phyloP scores from a whole-genome alignment of 805 yeast species.

The Metschnikowia gruessii region DNA sequence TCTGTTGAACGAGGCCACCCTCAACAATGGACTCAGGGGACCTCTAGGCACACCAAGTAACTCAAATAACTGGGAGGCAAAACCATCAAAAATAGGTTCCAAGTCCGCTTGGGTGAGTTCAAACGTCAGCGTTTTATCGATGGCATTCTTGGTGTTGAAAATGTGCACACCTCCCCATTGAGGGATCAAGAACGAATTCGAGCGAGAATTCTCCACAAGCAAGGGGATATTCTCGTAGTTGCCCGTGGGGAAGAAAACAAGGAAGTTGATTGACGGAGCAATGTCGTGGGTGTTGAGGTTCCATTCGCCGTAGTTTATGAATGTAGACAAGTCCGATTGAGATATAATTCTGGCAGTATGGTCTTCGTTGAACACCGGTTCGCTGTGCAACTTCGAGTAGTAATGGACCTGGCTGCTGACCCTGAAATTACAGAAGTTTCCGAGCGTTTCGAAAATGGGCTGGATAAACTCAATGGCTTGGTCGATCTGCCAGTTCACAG shows the following conservation, averaged over 20 bases:
- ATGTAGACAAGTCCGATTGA: slow-evolving; percentile 61
- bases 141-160: slow-evolving; percentile 37
- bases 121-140: slow-evolving; percentile 15
- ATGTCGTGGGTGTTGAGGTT: slow-evolving; percentile 55
- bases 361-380: slow-evolving; percentile 24
- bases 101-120: slow-evolving; percentile 45
- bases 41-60: slow-evolving; percentile 63
- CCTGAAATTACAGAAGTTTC: slow-evolving; percentile 63
- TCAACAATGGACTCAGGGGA: slow-evolving; percentile 57
- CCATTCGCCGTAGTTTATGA: slow-evolving; percentile 86
- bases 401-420: slow-evolving; percentile 77
- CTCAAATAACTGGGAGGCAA: slow-evolving; percentile 71
- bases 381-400: slow-evolving; percentile 46
- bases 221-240: slow-evolving; percentile 46
- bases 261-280: slow-evolving; percentile 68
- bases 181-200: slow-evolving; percentile 72
- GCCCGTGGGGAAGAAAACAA: slow-evolving; percentile 59
- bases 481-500: slow-evolving; percentile 73
- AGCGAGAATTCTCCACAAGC: slow-evolving; percentile 42
- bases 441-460: slow-evolving; percentile 53
- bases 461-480: slow-evolving; percentile 48
- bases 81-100: slow-evolving; percentile 58
- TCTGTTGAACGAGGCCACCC: slow-evolving; percentile 67
- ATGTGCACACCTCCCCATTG: slow-evolving; percentile 85
- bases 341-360: slow-evolving; percentile 36